A percentile compares a stretch with the other conserved stretches of the same genome.
phyloP scores from a whole-genome alignment of 306 rosid species.

The Gynostemma pentaphyllum region DNA sequence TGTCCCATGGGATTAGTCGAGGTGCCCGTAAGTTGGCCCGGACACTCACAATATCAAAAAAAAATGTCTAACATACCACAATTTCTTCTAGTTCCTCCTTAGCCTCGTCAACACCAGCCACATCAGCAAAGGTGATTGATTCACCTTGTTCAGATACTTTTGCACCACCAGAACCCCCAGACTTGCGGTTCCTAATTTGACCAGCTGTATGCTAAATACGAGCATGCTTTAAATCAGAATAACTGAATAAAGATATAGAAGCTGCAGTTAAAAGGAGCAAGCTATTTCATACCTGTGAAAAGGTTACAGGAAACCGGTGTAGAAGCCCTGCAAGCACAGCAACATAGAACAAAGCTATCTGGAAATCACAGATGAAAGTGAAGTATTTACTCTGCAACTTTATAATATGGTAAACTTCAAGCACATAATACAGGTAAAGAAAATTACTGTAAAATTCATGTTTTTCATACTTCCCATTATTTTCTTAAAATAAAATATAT shows the following conservation, averaged over 20 bases:
- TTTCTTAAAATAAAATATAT: background rate
- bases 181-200: slow-evolving; percentile 75
- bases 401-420: background rate
- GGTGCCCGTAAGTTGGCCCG: too few species aligned
- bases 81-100: slow-evolving; percentile 99
- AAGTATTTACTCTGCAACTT: slow-evolving; percentile 15
- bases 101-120: slow-evolving; percentile 98
- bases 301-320: slow-evolving; percentile 73
- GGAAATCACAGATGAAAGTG: slow-evolving; percentile 23
- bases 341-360: slow-evolving; percentile 87
- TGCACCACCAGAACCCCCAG: slow-evolving; percentile 62
- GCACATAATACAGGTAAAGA: background rate
- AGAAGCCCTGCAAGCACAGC: slow-evolving; percentile 85
- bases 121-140: slow-evolving; percentile 79
- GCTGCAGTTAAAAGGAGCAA: slow-evolving; percentile 8
- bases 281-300: slow-evolving; percentile 54
- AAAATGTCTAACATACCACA: slow-evolving; percentile 69
- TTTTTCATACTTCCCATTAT: background rate
- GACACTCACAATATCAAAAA: too few species aligned
- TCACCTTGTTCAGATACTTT: slow-evolving; percentile 82
- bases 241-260: background rate
- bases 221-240: slow-evolving; percentile 28
- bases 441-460: background rate
- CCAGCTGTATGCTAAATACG: slow-evolving; percentile 71
- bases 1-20: too few species aligned